phyloP scores from a whole-genome alignment of 2,329 filamentous ascomycete genomes.

The Endothia cerciana region DNA sequence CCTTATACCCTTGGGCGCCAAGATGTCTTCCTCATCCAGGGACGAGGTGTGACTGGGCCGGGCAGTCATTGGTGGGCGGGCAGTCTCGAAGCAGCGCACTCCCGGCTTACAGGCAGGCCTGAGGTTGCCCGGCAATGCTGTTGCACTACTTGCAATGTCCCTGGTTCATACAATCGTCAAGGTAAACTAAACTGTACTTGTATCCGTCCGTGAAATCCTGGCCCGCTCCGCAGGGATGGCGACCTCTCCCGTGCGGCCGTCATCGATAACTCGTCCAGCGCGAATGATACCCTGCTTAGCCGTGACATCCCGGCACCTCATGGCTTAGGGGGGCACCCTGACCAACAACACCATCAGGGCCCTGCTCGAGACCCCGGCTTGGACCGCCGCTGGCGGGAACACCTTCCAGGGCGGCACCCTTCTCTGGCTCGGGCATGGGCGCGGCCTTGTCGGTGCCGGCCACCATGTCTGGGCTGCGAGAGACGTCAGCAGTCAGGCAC shows the following conservation, averaged over 20 bases:
- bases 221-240: too few relatives aligned
- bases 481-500: background rate
- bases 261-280: too few relatives aligned
- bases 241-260: too few relatives aligned
- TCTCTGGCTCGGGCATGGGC: constrained; percentile 49
- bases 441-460: constrained; percentile 55
- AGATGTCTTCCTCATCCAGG: too few relatives aligned
- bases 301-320: background rate
- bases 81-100: constrained; percentile 10
- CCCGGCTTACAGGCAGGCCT: background rate
- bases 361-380: constrained; percentile 47
- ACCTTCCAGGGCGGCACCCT: constrained; percentile 47
- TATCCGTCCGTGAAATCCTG: too few relatives aligned
- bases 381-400: constrained; percentile 48
- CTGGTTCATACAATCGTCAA: too few relatives aligned
- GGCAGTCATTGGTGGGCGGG: constrained; percentile 17
- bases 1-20: too few relatives aligned
- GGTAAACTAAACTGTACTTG: too few relatives aligned
- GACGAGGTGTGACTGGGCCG: background rate
- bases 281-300: background rate
- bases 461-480: constrained; percentile 39
- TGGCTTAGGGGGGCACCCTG: too few relatives aligned
- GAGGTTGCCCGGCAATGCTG: constrained; percentile 24
- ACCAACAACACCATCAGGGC: constrained; percentile 44
- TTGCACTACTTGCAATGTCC: background rate